Evolutionary conservation across 305 asterid species (phyloP).

Genomic region (Nicotiana rustica): DNA sequence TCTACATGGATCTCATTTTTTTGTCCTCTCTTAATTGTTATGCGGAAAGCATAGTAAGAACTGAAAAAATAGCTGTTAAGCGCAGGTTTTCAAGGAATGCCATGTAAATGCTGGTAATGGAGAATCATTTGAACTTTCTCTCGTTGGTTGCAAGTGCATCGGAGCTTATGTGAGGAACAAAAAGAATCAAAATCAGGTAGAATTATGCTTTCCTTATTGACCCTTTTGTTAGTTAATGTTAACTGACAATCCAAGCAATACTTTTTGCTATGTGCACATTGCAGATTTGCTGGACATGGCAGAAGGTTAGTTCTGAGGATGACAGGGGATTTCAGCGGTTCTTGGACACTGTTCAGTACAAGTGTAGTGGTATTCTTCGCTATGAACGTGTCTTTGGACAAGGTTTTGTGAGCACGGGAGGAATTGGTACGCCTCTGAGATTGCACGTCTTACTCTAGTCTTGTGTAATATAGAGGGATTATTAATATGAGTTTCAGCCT

Average conservation of each 20-base stretch:
- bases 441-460: constrained; percentile 4
- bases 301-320: constrained; percentile 77
- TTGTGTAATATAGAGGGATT: constrained; percentile 4
- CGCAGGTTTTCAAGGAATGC: constrained; percentile 82
- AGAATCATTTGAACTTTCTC: constrained; percentile 76
- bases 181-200: constrained; percentile 95
- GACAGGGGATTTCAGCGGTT: constrained; percentile 89
- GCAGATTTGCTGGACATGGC: constrained; percentile 98
- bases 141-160: constrained; percentile 83
- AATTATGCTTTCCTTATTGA: neutral
- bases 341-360: constrained; percentile 93
- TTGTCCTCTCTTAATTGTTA: constrained; percentile 10
- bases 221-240: neutral
- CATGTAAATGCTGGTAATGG: constrained; percentile 59
- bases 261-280: constrained; percentile 30
- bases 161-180: constrained; percentile 93
- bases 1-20: neutral
- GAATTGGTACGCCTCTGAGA: constrained; percentile 63
- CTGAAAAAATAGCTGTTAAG: constrained; percentile 18
- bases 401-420: constrained; percentile 99
- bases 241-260: neutral
- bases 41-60: neutral
- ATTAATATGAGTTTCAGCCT: neutral
- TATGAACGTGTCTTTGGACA: constrained; percentile 94
- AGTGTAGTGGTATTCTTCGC: constrained; percentile 83